phyloP scores from a whole-genome alignment of 768 basidiomycete genomes.

The Phylloporus rhodoxanthus region DNA sequence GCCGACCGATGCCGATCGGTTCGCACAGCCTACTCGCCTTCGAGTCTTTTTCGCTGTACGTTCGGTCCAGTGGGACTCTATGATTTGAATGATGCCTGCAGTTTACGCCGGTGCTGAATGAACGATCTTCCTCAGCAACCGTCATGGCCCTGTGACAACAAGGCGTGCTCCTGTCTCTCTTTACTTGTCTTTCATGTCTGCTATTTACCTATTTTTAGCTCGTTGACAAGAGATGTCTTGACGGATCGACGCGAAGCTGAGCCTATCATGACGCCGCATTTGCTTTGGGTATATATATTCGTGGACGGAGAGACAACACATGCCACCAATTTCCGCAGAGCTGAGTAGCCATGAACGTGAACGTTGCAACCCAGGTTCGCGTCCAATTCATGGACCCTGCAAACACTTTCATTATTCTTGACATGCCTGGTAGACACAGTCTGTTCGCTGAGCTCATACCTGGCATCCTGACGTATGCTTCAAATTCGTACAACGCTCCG shows the following conservation, averaged over 20 bases:
- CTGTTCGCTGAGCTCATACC: not conserved
- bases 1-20: slow-evolving; percentile 21
- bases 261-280: not conserved
- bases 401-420: not conserved
- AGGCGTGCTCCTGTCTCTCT: not conserved
- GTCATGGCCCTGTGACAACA: not conserved
- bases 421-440: not conserved
- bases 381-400: not conserved
- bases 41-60: slow-evolving; percentile 26
- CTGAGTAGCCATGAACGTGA: not conserved
- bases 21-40: slow-evolving; percentile 1
- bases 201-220: not conserved
- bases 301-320: not conserved
- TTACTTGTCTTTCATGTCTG: not conserved
- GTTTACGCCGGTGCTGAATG: not conserved
- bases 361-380: not conserved
- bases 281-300: not conserved
- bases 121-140: not conserved
- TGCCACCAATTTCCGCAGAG: not conserved
- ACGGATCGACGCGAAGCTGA: slow-evolving; percentile 1
- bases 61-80: not conserved
- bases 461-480: not conserved
- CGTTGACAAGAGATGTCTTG: not conserved
- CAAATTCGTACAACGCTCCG: not conserved
- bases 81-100: not conserved